These are phyloP conservation scores for Phytophthora megakarya DNA, from an alignment of 352 stramenopile species.

Conservation along the genomic window DNA sequence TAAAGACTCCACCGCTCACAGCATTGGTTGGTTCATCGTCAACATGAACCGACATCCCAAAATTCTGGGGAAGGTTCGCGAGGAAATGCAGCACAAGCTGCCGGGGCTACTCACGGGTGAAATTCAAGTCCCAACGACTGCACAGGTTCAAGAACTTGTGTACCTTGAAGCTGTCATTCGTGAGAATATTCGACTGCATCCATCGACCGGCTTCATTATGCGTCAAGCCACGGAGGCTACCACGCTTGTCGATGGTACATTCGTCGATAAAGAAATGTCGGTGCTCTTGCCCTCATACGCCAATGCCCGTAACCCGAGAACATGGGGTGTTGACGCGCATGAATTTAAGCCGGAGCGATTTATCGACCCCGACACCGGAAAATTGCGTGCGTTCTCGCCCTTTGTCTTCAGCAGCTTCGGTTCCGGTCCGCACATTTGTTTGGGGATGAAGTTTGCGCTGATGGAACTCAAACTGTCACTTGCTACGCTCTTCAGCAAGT, in stretches of 20 bases:
- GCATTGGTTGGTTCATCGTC: slow-evolving; percentile 65
- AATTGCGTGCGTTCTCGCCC: slow-evolving; percentile 2
- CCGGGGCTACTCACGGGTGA: slow-evolving; percentile 19
- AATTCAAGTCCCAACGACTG: slow-evolving; percentile 29
- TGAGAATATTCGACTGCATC: slow-evolving; percentile 64
- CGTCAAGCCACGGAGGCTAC: slow-evolving; percentile 43
- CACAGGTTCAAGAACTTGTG: slow-evolving; percentile 46
- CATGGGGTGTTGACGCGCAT: background rate
- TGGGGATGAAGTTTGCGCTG: slow-evolving; percentile 50
- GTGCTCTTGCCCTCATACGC: slow-evolving; percentile 3
- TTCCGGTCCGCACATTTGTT: slow-evolving; percentile 50
- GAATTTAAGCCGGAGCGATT: slow-evolving; percentile 2
- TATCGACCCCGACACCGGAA: slow-evolving; percentile 1
- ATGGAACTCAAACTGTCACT: slow-evolving; percentile 60
- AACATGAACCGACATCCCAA: slow-evolving; percentile 33
- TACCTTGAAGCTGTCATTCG: slow-evolving; percentile 59
- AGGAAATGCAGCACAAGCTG: slow-evolving; percentile 46
- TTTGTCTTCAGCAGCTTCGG: slow-evolving; percentile 39
- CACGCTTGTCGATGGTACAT: slow-evolving; percentile 52
- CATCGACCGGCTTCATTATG: slow-evolving; percentile 49
- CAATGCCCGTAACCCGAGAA: slow-evolving; percentile 2
- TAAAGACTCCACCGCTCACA: slow-evolving; percentile 64
- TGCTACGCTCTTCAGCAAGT: slow-evolving; percentile 46
- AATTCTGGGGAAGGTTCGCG: slow-evolving; percentile 45
- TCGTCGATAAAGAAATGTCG: slow-evolving; percentile 28